These are phyloP conservation scores for Kluyveromyces lactis DNA, from an alignment of 805 yeast species.

Conservation along the genomic window DNA sequence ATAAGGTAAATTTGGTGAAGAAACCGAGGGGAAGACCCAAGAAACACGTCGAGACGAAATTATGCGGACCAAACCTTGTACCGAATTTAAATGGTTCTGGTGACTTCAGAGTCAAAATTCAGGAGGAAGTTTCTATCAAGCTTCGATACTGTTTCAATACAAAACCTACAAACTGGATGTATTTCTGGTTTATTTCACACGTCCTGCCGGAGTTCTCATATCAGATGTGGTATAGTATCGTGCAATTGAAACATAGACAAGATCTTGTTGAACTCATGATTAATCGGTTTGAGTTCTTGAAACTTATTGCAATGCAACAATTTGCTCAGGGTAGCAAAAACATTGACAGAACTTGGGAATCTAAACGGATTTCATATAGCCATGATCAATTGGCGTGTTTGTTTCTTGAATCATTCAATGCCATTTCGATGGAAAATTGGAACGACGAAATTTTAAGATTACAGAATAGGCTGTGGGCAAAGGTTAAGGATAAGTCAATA, in stretches of 20 bases:
- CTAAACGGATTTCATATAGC: neutral
- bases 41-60: neutral
- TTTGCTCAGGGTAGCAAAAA: neutral
- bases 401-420: neutral
- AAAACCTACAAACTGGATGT: slow-evolving; percentile 1
- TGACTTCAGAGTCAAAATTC: neutral
- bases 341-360: neutral
- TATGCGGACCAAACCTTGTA: neutral
- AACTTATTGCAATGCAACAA: slow-evolving; percentile 1
- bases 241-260: neutral
- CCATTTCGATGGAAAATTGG: neutral
- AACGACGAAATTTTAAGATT: neutral
- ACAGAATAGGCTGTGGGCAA: neutral
- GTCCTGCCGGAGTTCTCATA: neutral
- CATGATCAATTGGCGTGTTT: slow-evolving; percentile 1
- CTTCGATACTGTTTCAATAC: neutral
- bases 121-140: neutral
- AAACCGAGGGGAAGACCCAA: neutral
- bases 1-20: neutral
- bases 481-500: neutral
- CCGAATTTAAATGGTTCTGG: neutral
- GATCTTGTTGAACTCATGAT: neutral
- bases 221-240: slow-evolving; percentile 2
- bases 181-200: slow-evolving; percentile 1
- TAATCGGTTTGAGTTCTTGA: neutral